These are phyloP conservation scores for Aspergillus costaricaensis DNA, from an alignment of 2,329 filamentous ascomycete genomes.

Conservation along the genomic window DNA sequence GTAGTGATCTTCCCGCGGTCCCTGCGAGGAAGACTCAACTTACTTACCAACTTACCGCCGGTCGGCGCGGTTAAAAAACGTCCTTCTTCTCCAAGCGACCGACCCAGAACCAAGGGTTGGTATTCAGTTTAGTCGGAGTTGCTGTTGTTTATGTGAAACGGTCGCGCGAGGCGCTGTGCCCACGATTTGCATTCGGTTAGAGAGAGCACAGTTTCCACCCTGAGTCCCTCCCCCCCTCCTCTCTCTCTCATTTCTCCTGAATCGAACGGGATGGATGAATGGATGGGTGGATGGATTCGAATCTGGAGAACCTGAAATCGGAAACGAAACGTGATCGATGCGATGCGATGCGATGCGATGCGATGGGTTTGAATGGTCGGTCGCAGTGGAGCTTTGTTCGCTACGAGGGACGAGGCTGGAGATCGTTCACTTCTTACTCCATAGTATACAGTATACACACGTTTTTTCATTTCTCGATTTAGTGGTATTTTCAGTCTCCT, in stretches of 20 bases:
- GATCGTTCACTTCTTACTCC: too few species aligned
- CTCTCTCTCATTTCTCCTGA: too few species aligned
- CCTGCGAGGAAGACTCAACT: slow-evolving; percentile 9
- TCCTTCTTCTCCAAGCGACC: slow-evolving; percentile 9
- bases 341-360: too few species aligned
- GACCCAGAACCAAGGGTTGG: slow-evolving; percentile 13
- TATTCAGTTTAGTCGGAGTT: slow-evolving; percentile 1
- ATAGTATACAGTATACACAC: too few species aligned
- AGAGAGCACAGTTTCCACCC: background rate
- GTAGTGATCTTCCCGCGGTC: slow-evolving; percentile 15
- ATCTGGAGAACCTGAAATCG: background rate
- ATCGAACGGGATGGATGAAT: too few species aligned
- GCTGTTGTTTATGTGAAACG: slow-evolving; percentile 19
- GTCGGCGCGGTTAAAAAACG: too few species aligned
- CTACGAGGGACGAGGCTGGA: too few species aligned
- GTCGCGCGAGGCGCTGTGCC: slow-evolving; percentile 7
- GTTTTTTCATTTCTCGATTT: too few species aligned
- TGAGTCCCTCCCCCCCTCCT: too few species aligned
- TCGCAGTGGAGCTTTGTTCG: background rate
- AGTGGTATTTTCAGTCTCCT: too few species aligned
- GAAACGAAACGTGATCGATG: too few species aligned
- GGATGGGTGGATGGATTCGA: background rate
- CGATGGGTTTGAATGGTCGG: background rate
- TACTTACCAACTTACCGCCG: background rate
- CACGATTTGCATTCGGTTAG: slow-evolving; percentile 5